Base-by-base conservation (phyloP, 2,329 filamentous ascomycete species). In the Aspergillus novoparasiticus region DNA sequence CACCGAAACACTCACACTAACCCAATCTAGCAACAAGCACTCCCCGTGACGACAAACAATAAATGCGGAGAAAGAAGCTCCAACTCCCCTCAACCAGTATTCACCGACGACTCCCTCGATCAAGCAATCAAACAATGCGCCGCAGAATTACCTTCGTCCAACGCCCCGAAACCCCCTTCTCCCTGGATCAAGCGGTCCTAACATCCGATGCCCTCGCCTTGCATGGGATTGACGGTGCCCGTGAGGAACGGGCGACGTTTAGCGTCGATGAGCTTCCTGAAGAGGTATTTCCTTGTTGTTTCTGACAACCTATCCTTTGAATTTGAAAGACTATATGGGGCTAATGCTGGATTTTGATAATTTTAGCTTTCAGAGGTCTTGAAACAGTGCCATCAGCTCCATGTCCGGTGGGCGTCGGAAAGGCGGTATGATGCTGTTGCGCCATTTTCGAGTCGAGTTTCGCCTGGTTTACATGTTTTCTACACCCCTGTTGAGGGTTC, bases 391-490 rank as follows among this genome's bases (percentile, higher is more conserved):
- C 86, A 90, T 70, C 89, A 93, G 75, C 80, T 97, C 48, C 90
- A 94, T 76, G 81, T 97, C 63, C 87, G 90, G 74, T 97, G 93
- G 92, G 84, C 86, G n/a, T 86, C 88, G 16, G 80, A 87, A 2
- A 71, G 73, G 8, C 71, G 83, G 1, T 89, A 89, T 74, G 80
- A 85, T 45, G 81, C 85, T 1, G 80, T 89, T 51, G 84, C 89
- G 45, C 94, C 94, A 1, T 90, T 95, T 71, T 82, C 86, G 50
- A 93, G 93, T 58, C 86, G 91, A 63, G 78, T 93, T 16, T 88
- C 92, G 2, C 89, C 94, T 0, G 94, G 94, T 3, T 80, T 98
- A 26, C 93, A 97, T 80, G 82, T 93, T 30, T 91, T 91, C 71
- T 93, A 89, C 74, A 91, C 90, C 0, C 90, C 67, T 21, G n/a